These are phyloP conservation scores for Vickermania ingenoplastis DNA, from an alignment of 208 protist species.

Conservation along the genomic window DNA sequence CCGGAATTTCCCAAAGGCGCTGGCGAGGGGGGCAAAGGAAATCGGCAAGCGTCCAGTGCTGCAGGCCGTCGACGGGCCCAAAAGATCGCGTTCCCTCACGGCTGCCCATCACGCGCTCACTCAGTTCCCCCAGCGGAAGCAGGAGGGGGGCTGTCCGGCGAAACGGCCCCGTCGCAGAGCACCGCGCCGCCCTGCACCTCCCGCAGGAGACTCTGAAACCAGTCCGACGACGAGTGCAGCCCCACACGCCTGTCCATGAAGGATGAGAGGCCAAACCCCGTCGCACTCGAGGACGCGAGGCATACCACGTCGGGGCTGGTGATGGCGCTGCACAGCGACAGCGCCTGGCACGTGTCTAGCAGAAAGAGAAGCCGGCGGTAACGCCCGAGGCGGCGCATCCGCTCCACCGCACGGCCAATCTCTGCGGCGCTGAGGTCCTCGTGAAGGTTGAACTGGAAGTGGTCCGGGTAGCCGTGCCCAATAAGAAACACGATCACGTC, in stretches of 20 bases:
- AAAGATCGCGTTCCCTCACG: background rate
- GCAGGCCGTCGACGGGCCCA: constrained; percentile 6
- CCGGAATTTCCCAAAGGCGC: no score
- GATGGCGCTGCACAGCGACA: constrained; percentile 80
- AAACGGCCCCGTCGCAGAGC: no score
- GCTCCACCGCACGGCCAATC: constrained; percentile 92
- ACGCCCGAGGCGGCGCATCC: constrained; percentile 91
- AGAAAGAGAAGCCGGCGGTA: constrained; percentile 92
- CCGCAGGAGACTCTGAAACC: constrained; percentile 91
- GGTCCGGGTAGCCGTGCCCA: constrained; percentile 94
- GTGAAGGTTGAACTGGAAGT: constrained; percentile 96
- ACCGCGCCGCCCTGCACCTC: no score
- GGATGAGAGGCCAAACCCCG: constrained; percentile 63
- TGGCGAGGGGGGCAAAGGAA: constrained; percentile 78
- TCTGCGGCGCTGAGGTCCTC: constrained; percentile 85
- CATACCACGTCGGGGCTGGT: constrained; percentile 74
- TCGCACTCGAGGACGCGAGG: constrained; percentile 44
- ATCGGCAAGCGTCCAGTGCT: constrained; percentile 50
- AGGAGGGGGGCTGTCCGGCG: no score
- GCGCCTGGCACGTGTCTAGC: constrained; percentile 95
- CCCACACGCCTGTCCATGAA: constrained; percentile 66
- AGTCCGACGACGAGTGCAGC: constrained; percentile 82
- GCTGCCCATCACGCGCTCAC: no score
- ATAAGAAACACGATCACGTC: constrained; percentile 97
- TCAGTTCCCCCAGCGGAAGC: no score